Evolutionary conservation across 192 early-diverging fungal genomes (phyloP).

Genomic region (Phycomyces nitens): DNA sequence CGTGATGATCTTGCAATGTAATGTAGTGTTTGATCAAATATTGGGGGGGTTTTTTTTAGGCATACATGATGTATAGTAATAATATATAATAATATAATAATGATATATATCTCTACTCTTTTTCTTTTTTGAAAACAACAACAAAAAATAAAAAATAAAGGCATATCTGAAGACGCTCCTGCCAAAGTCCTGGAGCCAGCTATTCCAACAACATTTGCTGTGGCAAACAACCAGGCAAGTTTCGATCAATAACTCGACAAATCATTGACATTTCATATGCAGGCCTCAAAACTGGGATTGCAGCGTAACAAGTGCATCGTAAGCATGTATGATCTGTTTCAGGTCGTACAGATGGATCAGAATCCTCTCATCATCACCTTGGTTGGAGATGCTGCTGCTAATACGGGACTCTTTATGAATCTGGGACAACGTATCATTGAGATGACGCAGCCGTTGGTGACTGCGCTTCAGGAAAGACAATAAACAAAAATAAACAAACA

Average conservation of each 20-base stretch:
- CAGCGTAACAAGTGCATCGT: slow-evolving; percentile 58
- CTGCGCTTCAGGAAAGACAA: slow-evolving; percentile 44
- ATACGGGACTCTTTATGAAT: slow-evolving; percentile 52
- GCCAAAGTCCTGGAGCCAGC: slow-evolving; percentile 45
- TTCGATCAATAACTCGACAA: not conserved
- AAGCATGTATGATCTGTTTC: slow-evolving; percentile 51
- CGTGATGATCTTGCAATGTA: slow-evolving; percentile 56
- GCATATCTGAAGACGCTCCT: slow-evolving; percentile 30
- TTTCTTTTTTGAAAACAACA: too few relatives aligned
- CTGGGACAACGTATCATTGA: slow-evolving; percentile 46
- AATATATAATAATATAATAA: too few relatives aligned
- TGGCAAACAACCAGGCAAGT: slow-evolving; percentile 59
- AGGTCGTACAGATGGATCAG: slow-evolving; percentile 61
- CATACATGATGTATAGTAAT: too few relatives aligned
- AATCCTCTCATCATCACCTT: slow-evolving; percentile 57
- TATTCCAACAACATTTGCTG: slow-evolving; percentile 56
- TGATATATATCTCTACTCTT: too few relatives aligned
- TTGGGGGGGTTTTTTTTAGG: not conserved
- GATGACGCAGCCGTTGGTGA: slow-evolving; percentile 43
- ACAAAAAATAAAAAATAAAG: slow-evolving; percentile 21
- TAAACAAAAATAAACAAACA: not conserved
- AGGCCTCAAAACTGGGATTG: slow-evolving; percentile 64
- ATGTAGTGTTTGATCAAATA: not conserved
- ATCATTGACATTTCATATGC: slow-evolving; percentile 1
- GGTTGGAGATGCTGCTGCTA: slow-evolving; percentile 49